A percentile compares a stretch with the other conserved stretches of the same genome.
Conservation (phyloP, 2,329 filamentous ascomycete species). For the Blastomyces percursus region DNA sequence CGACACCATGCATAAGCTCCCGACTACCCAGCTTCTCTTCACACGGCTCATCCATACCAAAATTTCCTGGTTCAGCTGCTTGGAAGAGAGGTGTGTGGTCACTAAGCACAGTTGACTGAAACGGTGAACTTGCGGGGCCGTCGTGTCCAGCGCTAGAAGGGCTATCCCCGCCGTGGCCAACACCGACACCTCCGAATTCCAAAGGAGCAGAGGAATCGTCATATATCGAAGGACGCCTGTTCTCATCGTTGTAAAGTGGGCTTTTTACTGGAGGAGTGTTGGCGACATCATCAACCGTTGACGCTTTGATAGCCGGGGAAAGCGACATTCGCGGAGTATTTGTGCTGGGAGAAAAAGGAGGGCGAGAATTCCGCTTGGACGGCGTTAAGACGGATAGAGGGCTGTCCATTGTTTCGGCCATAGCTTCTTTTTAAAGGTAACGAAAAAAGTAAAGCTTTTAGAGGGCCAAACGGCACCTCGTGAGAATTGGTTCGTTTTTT, state of each 20-base stretch:
- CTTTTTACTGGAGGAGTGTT: conserved; percentile 3
- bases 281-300: background rate
- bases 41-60: background rate
- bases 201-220: background rate
- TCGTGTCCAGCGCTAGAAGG: background rate
- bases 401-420: conserved; percentile 25
- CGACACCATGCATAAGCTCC: background rate
- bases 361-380: conserved; percentile 33
- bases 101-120: conserved; percentile 22
- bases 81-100: background rate
- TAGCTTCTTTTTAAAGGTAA: background rate
- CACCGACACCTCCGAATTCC: background rate
- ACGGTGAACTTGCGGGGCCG: conserved; percentile 28
- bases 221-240: background rate
- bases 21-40: conserved; percentile 3
- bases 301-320: background rate
- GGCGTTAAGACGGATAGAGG: conserved; percentile 33
- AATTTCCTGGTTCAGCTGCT: background rate
- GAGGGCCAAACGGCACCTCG: background rate
- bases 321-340: background rate
- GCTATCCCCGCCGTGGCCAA: background rate
- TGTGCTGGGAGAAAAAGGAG: conserved; percentile 13
- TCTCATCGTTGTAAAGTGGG: conserved; percentile 11
- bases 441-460: background rate
- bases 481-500: background rate